These are phyloP conservation scores for Aureobasidium sp. DNA, from an alignment of 2,329 filamentous ascomycete genomes.

Conservation along the genomic window DNA sequence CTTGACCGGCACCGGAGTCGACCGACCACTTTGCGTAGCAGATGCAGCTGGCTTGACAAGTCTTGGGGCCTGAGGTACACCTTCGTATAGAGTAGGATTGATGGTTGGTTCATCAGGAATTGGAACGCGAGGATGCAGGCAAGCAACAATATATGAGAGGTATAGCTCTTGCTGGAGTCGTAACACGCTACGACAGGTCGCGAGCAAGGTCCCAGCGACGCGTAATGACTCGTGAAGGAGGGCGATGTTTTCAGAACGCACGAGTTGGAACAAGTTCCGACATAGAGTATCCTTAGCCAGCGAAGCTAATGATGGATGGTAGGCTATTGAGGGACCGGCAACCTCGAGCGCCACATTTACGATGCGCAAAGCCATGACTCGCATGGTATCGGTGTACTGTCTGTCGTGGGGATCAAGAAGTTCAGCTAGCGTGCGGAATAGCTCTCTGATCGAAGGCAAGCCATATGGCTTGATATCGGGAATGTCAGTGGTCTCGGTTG, in stretches of 20 bases:
- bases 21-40: conserved; percentile 67
- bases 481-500: conserved; percentile 34
- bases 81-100: conserved; percentile 82
- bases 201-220: conserved; percentile 81
- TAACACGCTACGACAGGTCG: conserved; percentile 81
- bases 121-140: conserved; percentile 85
- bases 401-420: conserved; percentile 88
- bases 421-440: conserved; percentile 89
- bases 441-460: conserved; percentile 83
- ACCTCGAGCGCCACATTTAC: conserved; percentile 97
- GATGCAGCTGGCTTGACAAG: conserved; percentile 71
- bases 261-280: conserved; percentile 89
- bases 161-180: conserved; percentile 97
- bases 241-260: conserved; percentile 91
- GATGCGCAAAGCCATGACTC: conserved; percentile 96
- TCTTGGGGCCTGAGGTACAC: conserved; percentile 85
- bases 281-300: conserved; percentile 91
- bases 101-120: conserved; percentile 88
- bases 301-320: conserved; percentile 76
- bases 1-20: conserved; percentile 83
- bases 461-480: conserved; percentile 76
- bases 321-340: conserved; percentile 81
- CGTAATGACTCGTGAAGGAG: conserved; percentile 88
- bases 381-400: conserved; percentile 87
- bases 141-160: conserved; percentile 86